Evolutionary conservation across 768 basidiomycete genomes (phyloP).

Genomic region (Crucibulum laeve): DNA sequence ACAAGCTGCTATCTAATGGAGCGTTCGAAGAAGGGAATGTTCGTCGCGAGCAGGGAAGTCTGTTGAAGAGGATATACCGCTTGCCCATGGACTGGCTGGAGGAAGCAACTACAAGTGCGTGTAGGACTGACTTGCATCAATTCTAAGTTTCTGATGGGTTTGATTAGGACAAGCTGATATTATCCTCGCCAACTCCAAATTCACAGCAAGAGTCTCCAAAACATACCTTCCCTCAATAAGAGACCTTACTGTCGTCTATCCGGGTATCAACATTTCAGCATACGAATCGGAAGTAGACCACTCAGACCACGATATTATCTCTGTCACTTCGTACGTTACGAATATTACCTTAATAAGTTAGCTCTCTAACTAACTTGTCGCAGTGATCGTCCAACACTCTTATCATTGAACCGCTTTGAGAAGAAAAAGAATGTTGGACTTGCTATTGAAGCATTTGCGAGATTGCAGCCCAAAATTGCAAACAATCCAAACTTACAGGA

Average conservation of each 20-base stretch:
- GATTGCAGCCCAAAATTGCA: slow-evolving; percentile 31
- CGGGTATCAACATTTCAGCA: slow-evolving; percentile 81
- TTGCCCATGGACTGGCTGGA: slow-evolving; percentile 89
- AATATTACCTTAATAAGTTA: slow-evolving; percentile 5
- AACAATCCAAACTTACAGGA: slow-evolving; percentile 19
- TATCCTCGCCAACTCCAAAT: slow-evolving; percentile 87
- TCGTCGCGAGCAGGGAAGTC: slow-evolving; percentile 31
- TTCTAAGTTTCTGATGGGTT: slow-evolving; percentile 3
- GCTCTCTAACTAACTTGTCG: neutral
- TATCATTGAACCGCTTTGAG: slow-evolving; percentile 94
- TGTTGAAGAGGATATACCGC: slow-evolving; percentile 77
- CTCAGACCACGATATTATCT: slow-evolving; percentile 45
- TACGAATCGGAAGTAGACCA: slow-evolving; percentile 50
- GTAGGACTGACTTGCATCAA: neutral
- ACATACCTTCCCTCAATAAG: slow-evolving; percentile 68
- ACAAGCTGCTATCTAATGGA: slow-evolving; percentile 82
- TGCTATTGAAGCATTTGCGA: slow-evolving; percentile 76
- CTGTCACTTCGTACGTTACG: slow-evolving; percentile 57
- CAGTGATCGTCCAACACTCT: slow-evolving; percentile 65
- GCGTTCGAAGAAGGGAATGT: slow-evolving; percentile 54
- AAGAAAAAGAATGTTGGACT: slow-evolving; percentile 88
- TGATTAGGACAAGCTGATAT: slow-evolving; percentile 78
- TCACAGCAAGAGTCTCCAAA: slow-evolving; percentile 80
- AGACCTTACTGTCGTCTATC: slow-evolving; percentile 84
- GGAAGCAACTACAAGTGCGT: slow-evolving; percentile 82